These are phyloP conservation scores for Botrytis paeoniae DNA, from an alignment of 2,329 filamentous ascomycete genomes.

Conservation along the genomic window DNA sequence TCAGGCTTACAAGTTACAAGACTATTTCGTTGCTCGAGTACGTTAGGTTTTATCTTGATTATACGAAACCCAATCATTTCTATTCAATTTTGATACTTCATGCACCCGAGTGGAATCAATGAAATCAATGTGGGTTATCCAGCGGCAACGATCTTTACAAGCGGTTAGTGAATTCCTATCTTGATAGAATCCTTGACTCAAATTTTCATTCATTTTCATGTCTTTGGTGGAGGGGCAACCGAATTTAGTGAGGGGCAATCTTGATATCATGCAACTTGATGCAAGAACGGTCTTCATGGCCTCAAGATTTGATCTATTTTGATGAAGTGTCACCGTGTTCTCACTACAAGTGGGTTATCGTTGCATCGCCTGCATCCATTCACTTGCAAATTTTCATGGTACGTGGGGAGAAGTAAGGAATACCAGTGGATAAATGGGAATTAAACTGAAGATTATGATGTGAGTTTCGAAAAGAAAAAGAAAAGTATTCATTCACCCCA, in stretches of 20 bases:
- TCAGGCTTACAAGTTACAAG: neutral
- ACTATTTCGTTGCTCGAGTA: neutral
- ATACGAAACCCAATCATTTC: neutral
- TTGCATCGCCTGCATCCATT: conserved; percentile 9
- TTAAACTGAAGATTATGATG: neutral
- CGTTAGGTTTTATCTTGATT: neutral
- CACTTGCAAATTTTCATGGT: conserved; percentile 8
- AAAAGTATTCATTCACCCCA: neutral
- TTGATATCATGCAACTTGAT: conserved; percentile 1
- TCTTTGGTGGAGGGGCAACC: conserved; percentile 10
- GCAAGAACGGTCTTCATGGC: neutral
- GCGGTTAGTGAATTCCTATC: neutral
- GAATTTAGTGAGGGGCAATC: conserved; percentile 9
- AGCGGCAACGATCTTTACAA: neutral
- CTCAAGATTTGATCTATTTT: neutral
- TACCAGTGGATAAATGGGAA: conserved; percentile 3
- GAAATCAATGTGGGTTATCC: neutral
- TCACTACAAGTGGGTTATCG: neutral
- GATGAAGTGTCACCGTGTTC: conserved; percentile 12
- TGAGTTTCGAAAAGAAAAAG: neutral
- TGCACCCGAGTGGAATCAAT: neutral
- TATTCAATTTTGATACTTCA: neutral
- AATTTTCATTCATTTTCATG: neutral
- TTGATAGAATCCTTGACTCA: neutral
- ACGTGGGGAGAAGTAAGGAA: neutral